Evolutionary conservation across 371 early-diverging fungal species (phyloP), one percentile per base, ranked within the genome.

Genomic region (Gilbertella persicaria): DNA sequence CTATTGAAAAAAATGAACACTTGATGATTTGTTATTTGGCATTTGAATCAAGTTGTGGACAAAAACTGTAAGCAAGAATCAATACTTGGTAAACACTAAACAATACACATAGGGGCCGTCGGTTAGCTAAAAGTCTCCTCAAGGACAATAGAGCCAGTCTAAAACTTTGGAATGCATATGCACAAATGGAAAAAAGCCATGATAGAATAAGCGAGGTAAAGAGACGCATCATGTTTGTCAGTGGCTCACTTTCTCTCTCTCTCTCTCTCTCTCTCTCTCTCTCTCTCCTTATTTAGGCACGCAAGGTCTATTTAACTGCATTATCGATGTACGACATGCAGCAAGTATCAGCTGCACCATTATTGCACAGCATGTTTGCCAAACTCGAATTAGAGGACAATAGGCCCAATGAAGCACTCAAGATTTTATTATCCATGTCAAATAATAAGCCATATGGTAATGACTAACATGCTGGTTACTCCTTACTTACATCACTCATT

Each of bases 111-210:
- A 84, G 84, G 35, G 83, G 80, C 5, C 67, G 80, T 28, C 78
- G 78, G 48, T 30, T 81, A 17, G 88, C 85, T 30, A 88, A 88
- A 46, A 52, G 43, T 0, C 53, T 84, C 23, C 53, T 88, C 23
- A 87, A 85, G 42, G 65, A 64, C 13, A 75, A 84, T 4, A 69
- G 83, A 9, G 78, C 73, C 53, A 84, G 81, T 55, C 54, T 90
- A 5, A 49, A 63, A 1, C 61, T 90, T 26, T 89, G 88, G 91
- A 82, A 80, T 55, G 78, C 77, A 1, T 88, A 85, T 62, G 88
- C 88, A 0, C 80, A 80, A 52, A 67, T 84, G 48, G 87, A 86
- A 59, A 78, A 71, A 43, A 54, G 66, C 29, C 66, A 73, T 43
- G 64, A 53, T 37, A 46, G 52, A 5, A 30, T 58, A 23, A 53